Base-by-base conservation (phyloP, 2,329 filamentous ascomycete species). In the Aulographum hederae region DNA sequence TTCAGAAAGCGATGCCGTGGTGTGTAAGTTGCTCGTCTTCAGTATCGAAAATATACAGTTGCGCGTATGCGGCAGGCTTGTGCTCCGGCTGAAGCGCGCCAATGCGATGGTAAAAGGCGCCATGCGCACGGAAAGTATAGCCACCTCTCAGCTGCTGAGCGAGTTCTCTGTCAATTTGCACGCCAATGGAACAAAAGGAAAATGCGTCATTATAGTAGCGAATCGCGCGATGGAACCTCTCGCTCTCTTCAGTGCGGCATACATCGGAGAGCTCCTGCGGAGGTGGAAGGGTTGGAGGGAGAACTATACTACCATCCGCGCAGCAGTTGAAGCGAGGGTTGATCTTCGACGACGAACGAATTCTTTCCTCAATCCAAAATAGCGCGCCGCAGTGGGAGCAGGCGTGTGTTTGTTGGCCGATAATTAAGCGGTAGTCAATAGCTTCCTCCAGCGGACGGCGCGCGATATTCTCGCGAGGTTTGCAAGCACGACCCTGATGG, bases 31-130 rank as follows among this genome's bases (percentile, higher is more conserved):
- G 32, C 25, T 33, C 32, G 12, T 33, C 32, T 18, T 28, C 32
- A 5, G 14, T 23, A 14, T 33, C 32, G 15, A 30, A 33, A 11
- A 33, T 18, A 20, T 33, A 33, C 5, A 33, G 32, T 23, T 33
- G 32, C 11, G 26, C 32, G 25, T 30, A 33, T 4, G 25, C 14
- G 17, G 32, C 6, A 8, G 12, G 5, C 4, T 14, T 5, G 5
- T 18, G 19, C 5, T 13, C 5, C 13, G 32, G 25, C 5, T 18
- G 12, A 13, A 32, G 20, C 12, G 30, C 12, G 16, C 17, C 16
- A 16, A 32, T 25, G 14, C 30, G 30, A 26, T 32, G 30, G 18
- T 32, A 32, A 6, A 32, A 19, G 17, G 17, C 15, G 11, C 30
- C 30, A 17, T 32, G 30, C 20, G 20, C 20, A 6, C 20, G 6